Evolutionary conservation across 768 basidiomycete genomes (phyloP).

Genomic region (Macrolepiota dolichaula): DNA sequence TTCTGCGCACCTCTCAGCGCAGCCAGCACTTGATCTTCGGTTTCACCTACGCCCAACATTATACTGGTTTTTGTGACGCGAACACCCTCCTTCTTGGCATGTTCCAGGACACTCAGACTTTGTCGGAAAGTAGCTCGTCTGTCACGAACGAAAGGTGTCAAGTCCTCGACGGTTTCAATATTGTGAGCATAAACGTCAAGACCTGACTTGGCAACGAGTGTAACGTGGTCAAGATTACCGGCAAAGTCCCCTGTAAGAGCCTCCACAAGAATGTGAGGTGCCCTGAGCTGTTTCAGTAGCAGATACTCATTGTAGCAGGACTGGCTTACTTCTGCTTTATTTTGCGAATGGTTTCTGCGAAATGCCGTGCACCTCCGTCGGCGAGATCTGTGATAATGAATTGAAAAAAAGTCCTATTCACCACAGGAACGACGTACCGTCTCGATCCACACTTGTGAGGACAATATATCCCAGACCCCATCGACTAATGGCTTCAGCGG

Average conservation of each 20-base stretch:
- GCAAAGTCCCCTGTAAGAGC: conserved; percentile 95
- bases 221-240: conserved; percentile 71
- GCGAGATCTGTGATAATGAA: conserved; percentile 59
- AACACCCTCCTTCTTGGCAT: conserved; percentile 81
- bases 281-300: conserved; percentile 42
- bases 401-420: background rate
- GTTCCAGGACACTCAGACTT: conserved; percentile 76
- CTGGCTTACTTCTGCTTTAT: conserved; percentile 86
- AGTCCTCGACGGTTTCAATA: conserved; percentile 90
- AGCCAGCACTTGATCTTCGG: conserved; percentile 73
- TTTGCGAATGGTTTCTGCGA: conserved; percentile 91
- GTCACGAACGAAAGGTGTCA: conserved; percentile 95
- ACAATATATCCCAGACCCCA: conserved; percentile 99
- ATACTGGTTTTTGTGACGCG: conserved; percentile 96
- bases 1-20: conserved; percentile 69
- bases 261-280: conserved; percentile 94
- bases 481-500: conserved; percentile 94
- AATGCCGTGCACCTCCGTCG: conserved; percentile 92
- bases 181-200: conserved; percentile 99
- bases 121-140: conserved; percentile 88
- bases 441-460: conserved; percentile 92
- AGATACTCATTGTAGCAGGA: background rate
- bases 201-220: conserved; percentile 85
- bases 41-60: conserved; percentile 97
- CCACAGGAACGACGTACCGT: conserved; percentile 54